A percentile compares a stretch with the other conserved stretches of the same genome.
Conservation (phyloP, 208 protist genomes). For the Crithidia acanthocephali region DNA sequence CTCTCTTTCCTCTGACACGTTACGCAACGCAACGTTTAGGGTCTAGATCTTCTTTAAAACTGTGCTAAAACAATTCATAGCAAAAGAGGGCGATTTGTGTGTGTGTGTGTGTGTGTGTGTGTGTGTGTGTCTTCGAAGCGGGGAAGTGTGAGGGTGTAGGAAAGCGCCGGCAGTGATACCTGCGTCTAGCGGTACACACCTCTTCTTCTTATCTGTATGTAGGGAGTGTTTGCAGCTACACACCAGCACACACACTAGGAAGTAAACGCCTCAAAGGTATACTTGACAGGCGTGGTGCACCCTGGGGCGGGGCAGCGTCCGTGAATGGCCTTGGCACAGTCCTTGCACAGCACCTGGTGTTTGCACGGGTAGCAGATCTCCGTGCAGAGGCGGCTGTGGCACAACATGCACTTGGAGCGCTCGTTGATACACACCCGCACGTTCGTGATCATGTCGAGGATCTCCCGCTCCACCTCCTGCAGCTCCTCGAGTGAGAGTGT, state of each 20-base stretch:
- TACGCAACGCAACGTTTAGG: too few relatives aligned
- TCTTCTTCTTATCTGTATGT: too few relatives aligned
- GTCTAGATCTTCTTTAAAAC: too few relatives aligned
- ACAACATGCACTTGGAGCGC: conserved; percentile 84
- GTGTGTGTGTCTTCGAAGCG: too few relatives aligned
- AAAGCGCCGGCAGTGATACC: too few relatives aligned
- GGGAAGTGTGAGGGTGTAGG: too few relatives aligned
- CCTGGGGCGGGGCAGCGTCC: conserved; percentile 69
- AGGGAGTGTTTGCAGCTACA: too few relatives aligned
- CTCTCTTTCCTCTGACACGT: too few relatives aligned
- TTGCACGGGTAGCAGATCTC: conserved; percentile 93
- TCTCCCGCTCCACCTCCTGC: conserved; percentile 82
- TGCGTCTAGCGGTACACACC: too few relatives aligned
- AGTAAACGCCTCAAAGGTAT: conserved; percentile 81
- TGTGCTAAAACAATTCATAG: too few relatives aligned
- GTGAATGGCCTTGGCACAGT: conserved; percentile 69
- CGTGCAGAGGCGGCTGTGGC: conserved; percentile 69
- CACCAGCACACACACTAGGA: conserved; percentile 51
- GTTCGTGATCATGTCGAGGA: conserved; percentile 78
- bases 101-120: too few relatives aligned
- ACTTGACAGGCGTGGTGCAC: conserved; percentile 57
- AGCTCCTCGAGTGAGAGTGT: conserved; percentile 61
- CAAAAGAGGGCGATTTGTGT: too few relatives aligned
- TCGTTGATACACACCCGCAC: conserved; percentile 86
- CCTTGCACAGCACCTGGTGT: conserved; percentile 89